These are phyloP conservation scores for Malania oleifera DNA, from an alignment of 164 flowering plant species.

Conservation along the genomic window DNA sequence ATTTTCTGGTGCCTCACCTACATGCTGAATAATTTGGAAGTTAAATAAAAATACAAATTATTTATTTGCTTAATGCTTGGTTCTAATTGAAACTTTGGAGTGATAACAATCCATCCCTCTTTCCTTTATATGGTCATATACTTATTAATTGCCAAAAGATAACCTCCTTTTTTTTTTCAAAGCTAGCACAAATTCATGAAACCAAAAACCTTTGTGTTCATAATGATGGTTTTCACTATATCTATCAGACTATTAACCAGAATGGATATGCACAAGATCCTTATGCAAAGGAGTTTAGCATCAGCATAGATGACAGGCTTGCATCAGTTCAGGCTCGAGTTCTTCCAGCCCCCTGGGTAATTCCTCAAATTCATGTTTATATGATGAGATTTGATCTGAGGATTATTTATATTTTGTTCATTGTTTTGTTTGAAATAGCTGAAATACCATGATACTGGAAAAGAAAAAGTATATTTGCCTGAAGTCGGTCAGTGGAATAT, in stretches of 20 bases:
- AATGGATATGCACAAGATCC: conserved; percentile 52
- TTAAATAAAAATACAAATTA: background rate
- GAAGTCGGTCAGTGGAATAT: conserved; percentile 76
- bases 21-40: too few species aligned
- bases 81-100: conserved; percentile 4
- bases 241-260: conserved; percentile 42
- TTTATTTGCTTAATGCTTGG: background rate
- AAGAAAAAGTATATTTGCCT: conserved; percentile 55
- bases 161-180: too few species aligned
- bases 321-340: conserved; percentile 64
- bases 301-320: conserved; percentile 40
- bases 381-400: background rate
- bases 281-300: conserved; percentile 59
- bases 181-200: background rate
- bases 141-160: too few species aligned
- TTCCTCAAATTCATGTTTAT: too few species aligned
- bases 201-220: background rate
- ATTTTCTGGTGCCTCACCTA: background rate
- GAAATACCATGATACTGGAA: conserved; percentile 62
- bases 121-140: too few species aligned
- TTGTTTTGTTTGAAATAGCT: conserved; percentile 28
- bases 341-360: conserved; percentile 76
- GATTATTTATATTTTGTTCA: background rate
- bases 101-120: too few species aligned
- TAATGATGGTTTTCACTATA: background rate